Evolutionary conservation across 1,284 basidiomycete species (phyloP), one percentile per base, ranked within the genome.

Genomic region (Clitocybe nebularis): DNA sequence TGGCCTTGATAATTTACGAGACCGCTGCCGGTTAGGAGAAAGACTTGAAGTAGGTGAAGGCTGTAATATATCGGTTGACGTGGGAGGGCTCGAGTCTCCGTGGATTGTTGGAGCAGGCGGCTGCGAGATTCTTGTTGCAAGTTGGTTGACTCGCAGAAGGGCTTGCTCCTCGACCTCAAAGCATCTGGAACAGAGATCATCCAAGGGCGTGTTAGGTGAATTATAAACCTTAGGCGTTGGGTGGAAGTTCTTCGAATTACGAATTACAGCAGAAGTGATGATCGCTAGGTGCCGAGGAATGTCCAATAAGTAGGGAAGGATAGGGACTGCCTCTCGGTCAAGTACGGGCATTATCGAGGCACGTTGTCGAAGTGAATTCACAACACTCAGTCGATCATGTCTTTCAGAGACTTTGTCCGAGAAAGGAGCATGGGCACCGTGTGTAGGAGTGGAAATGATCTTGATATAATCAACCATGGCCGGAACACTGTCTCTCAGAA

Each of bases 401-500:
- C 68, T 70, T 42, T 74, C 72, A 36, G 60, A 43, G 3, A 62
- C 60, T 35, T 58, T 59, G 43, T 36, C 60, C 30, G 46, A 50
- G 52, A 56, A 46, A 44, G 52, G 48, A 23, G 49, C 51, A 41
- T 57, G 58, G 23, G 49, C 47, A 25, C 75, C 72, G 10, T 63
- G 52, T 14, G 62, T 57, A 4, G 77, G 75, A 0, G 78, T 81
- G 2, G 87, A 90, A 9, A 90, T 78, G 23, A 75, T 71, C 14
- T 71, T 55, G 50, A 90, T 76, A 54, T 90, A 90, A 48, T 88
- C 81, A 36, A 80, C 68, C 88, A 90, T 90, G 20, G 72, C 74
- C 5, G 72, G 68, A 19, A 75, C 57, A 51, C 74, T 84, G 34
- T 75, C 71, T 28, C 66, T 65, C 11, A 86, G 64, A 59, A 88